Percentiles rank a stretch among this genome's conserved stretches.
phyloP scores from a whole-genome alignment of 495 filamentous ascomycete species.

The Neurospora intermedia region DNA sequence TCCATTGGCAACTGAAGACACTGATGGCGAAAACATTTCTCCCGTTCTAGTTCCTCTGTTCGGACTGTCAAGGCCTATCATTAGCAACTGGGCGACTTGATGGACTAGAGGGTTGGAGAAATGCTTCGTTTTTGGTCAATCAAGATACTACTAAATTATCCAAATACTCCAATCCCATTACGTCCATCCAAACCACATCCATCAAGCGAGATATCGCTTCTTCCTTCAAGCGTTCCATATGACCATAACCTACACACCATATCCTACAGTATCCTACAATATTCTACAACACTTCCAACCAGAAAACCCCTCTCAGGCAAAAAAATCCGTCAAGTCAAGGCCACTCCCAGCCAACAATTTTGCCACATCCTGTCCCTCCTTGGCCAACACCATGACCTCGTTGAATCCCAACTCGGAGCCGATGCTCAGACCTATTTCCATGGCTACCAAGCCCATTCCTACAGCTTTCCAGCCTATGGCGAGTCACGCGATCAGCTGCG shows the following conservation, averaged over 20 bases:
- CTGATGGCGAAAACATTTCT: background rate
- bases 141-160: background rate
- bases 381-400: background rate
- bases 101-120: background rate
- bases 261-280: background rate
- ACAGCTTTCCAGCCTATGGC: background rate
- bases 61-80: background rate
- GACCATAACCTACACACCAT: background rate
- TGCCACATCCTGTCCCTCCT: background rate
- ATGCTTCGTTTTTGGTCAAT: background rate
- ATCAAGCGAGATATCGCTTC: background rate
- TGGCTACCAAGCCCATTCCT: background rate
- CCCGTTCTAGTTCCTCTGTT: background rate
- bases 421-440: background rate
- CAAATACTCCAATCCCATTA: background rate
- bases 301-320: background rate
- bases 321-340: background rate
- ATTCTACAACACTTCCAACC: background rate
- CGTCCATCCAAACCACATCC: background rate
- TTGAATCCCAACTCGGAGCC: background rate
- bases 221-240: background rate
- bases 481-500: background rate
- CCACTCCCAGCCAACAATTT: background rate
- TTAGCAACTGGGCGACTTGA: background rate
- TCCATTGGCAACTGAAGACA: background rate